A percentile compares a stretch with the other conserved stretches of the same genome.
Conservation (phyloP, 139 green algal genomes). For the Chlorella sp. region DNA sequence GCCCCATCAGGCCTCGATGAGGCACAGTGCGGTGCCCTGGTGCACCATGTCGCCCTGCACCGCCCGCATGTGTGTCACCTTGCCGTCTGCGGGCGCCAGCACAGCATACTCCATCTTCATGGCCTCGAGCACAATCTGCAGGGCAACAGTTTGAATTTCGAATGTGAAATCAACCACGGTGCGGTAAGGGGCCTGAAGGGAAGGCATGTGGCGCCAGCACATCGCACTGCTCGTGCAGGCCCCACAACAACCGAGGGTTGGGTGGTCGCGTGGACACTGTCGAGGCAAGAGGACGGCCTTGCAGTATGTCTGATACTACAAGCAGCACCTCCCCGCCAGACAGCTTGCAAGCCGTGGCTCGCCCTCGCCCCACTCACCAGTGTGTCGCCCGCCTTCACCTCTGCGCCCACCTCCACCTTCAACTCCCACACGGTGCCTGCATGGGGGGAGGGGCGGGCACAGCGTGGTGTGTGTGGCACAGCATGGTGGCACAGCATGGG, state of each 20-base stretch:
- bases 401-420: constrained; percentile 39
- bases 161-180: no score
- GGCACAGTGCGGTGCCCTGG: constrained; percentile 36
- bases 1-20: constrained; percentile 13
- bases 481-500: not conserved
- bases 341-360: no score
- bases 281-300: no score
- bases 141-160: not conserved
- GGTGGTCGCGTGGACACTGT: no score
- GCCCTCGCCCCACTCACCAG: constrained; percentile 40
- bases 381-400: constrained; percentile 49
- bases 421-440: constrained; percentile 55
- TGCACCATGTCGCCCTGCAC: constrained; percentile 43
- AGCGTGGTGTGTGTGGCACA: not conserved
- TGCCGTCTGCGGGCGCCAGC: constrained; percentile 27
- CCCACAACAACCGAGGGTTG: no score
- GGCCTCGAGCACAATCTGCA: constrained; percentile 73
- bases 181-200: no score
- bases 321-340: no score
- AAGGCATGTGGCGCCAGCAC: not conserved
- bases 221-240: no score
- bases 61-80: constrained; percentile 22
- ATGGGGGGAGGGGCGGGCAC: not conserved
- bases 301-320: not conserved
- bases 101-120: constrained; percentile 87